These are phyloP conservation scores for Malbranchea zuffiana DNA, from an alignment of 2,329 filamentous ascomycete genomes.

Conservation along the genomic window DNA sequence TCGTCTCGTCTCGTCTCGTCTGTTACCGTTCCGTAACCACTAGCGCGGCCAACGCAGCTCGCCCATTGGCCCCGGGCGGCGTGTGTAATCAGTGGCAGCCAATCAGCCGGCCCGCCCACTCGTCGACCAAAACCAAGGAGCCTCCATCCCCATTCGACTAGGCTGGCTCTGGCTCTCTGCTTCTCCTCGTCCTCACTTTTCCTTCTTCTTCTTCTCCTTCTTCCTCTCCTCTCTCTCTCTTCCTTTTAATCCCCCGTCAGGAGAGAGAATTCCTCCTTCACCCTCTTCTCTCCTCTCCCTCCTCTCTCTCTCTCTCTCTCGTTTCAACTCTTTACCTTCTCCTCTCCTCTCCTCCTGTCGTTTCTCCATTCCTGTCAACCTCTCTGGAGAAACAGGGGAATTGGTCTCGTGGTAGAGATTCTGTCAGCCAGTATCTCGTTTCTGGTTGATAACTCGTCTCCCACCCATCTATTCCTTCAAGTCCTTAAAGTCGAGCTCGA, in stretches of 20 bases:
- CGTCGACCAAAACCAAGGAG: slow-evolving; percentile 12
- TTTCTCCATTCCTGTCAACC: slow-evolving; percentile 14
- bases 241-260: slow-evolving; percentile 10
- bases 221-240: slow-evolving; percentile 16
- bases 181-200: slow-evolving; percentile 22
- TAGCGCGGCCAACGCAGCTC: no score
- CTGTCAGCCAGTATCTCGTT: slow-evolving; percentile 7
- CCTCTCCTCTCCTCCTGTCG: slow-evolving; percentile 18
- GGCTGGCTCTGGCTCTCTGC: slow-evolving; percentile 23
- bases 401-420: slow-evolving; percentile 11
- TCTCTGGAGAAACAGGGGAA: slow-evolving; percentile 4
- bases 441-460: slow-evolving; percentile 12
- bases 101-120: slow-evolving; percentile 11
- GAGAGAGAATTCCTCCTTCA: slow-evolving; percentile 11
- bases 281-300: slow-evolving; percentile 6
- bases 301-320: slow-evolving; percentile 9
- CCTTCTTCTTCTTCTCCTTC: slow-evolving; percentile 17
- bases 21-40: no score
- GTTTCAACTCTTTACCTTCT: slow-evolving; percentile 12
- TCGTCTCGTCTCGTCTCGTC: no score
- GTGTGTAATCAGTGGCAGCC: slow-evolving; percentile 11
- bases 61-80: slow-evolving; percentile 6
- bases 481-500: slow-evolving; percentile 2
- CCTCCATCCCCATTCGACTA: slow-evolving; percentile 25
- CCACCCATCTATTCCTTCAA: slow-evolving; percentile 7